Evolutionary conservation across 2,329 filamentous ascomycete species (phyloP).

Genomic region (Botrytis galanthina): DNA sequence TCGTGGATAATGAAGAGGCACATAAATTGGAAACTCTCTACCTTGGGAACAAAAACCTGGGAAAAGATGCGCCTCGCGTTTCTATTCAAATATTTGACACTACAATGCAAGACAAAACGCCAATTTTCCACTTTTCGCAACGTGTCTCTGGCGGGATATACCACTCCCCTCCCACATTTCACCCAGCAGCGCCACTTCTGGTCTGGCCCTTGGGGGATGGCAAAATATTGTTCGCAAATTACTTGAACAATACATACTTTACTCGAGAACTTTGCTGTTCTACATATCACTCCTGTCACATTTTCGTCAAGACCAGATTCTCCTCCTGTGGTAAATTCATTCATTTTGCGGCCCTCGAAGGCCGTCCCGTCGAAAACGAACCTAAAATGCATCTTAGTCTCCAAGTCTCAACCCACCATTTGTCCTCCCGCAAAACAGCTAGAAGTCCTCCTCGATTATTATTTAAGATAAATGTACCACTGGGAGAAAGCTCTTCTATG

Average conservation of each 20-base stretch:
- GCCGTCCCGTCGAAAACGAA: neutral
- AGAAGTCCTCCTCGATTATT: conserved; percentile 8
- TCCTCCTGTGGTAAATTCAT: conserved; percentile 5
- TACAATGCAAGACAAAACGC: neutral
- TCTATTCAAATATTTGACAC: conserved; percentile 4
- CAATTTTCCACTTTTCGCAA: neutral
- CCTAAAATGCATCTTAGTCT: conserved; percentile 8
- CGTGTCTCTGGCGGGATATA: neutral
- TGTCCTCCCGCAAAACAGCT: neutral
- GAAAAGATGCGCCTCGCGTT: neutral
- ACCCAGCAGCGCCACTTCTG: neutral
- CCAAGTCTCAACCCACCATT: conserved; percentile 4
- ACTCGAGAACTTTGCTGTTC: conserved; percentile 7
- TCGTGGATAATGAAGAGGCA: conserved; percentile 1
- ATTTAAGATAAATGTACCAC: neutral
- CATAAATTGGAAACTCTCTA: neutral
- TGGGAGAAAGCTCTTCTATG: neutral
- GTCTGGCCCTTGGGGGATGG: conserved; percentile 1
- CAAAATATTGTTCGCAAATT: conserved; percentile 8
- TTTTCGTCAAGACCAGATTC: conserved; percentile 1
- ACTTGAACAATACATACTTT: conserved; percentile 9
- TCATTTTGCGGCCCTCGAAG: conserved; percentile 3
- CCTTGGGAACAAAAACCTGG: neutral
- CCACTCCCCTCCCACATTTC: conserved; percentile 5
- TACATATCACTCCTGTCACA: conserved; percentile 7